These are phyloP conservation scores for Stephanodiscus minutulus DNA, from an alignment of 108 stramenopile species.

Conservation along the genomic window DNA sequence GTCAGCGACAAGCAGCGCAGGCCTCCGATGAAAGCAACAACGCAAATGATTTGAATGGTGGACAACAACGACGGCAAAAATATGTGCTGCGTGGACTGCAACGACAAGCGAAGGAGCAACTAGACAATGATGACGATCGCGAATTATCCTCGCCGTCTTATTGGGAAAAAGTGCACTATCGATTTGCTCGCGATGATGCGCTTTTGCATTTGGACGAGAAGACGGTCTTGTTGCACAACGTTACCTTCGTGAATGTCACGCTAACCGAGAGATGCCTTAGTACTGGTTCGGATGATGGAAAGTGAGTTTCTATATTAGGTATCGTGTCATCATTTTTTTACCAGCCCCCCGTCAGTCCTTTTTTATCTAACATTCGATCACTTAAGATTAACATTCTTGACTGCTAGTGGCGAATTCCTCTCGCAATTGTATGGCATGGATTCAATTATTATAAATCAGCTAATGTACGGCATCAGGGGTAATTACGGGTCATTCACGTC, in stretches of 20 bases:
- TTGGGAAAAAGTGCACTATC: slow-evolving; percentile 54
- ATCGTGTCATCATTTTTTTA: slow-evolving; percentile 1
- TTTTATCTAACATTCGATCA: too few relatives aligned
- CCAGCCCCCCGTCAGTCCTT: background rate
- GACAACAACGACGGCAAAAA: background rate
- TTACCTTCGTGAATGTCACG: slow-evolving; percentile 54
- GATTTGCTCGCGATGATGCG: slow-evolving; percentile 50
- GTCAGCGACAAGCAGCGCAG: background rate
- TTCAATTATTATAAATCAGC: slow-evolving; percentile 63
- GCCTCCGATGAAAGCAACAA: background rate
- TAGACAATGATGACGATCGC: background rate
- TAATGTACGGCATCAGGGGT: slow-evolving; percentile 64
- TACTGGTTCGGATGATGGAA: slow-evolving; percentile 49
- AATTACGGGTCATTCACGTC: slow-evolving; percentile 31
- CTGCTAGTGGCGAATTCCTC: slow-evolving; percentile 38
- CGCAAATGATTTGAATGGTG: background rate
- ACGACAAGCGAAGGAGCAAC: background rate
- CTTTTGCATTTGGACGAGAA: slow-evolving; percentile 49
- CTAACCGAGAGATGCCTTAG: slow-evolving; percentile 56
- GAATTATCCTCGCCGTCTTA: slow-evolving; percentile 35
- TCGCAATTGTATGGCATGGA: slow-evolving; percentile 69
- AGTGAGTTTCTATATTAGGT: slow-evolving; percentile 17
- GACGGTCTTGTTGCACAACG: slow-evolving; percentile 39
- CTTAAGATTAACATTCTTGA: slow-evolving; percentile 32
- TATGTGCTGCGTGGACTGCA: background rate